Conservation (phyloP, 1,284 basidiomycete genomes). For the Hypsizygus ulmarius region DNA sequence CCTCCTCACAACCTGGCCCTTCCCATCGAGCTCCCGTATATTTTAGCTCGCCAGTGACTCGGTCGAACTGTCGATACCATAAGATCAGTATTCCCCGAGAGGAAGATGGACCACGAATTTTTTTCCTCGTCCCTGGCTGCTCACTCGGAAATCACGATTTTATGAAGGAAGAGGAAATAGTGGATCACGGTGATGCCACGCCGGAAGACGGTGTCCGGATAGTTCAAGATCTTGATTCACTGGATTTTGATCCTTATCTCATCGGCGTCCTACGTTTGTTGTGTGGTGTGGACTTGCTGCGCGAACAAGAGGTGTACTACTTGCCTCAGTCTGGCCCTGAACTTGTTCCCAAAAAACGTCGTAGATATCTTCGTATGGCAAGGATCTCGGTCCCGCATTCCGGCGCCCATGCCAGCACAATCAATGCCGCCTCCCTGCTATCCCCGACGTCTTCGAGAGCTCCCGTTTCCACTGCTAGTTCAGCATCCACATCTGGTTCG, state of each 20-base stretch:
- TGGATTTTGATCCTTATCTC: slow-evolving; percentile 51
- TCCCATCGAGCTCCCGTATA: slow-evolving; percentile 12
- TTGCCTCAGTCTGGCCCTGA: slow-evolving; percentile 45
- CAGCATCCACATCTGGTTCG: slow-evolving; percentile 26
- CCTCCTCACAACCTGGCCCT: slow-evolving; percentile 11
- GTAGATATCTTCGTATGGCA: too few species aligned
- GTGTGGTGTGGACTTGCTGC: slow-evolving; percentile 58
- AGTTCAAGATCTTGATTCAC: slow-evolving; percentile 46
- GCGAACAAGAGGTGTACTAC: slow-evolving; percentile 64
- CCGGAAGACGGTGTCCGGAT: slow-evolving; percentile 46
- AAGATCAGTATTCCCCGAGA: slow-evolving; percentile 58
- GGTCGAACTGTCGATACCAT: slow-evolving; percentile 66
- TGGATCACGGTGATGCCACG: slow-evolving; percentile 55
- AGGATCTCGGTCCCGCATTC: not conserved
- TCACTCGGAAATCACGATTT: slow-evolving; percentile 53
- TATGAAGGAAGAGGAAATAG: slow-evolving; percentile 57
- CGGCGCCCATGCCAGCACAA: slow-evolving; percentile 1
- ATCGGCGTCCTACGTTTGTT: slow-evolving; percentile 54
- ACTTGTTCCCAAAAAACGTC: slow-evolving; percentile 25
- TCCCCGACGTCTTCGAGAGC: slow-evolving; percentile 28
- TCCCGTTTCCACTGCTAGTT: slow-evolving; percentile 28
- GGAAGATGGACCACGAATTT: slow-evolving; percentile 48
- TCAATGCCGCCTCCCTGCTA: slow-evolving; percentile 21
- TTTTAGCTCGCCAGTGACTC: slow-evolving; percentile 39
- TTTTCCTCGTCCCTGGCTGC: slow-evolving; percentile 65